Evolutionary conservation across 441 rosid species (phyloP).

Genomic region (California macrophylla): DNA sequence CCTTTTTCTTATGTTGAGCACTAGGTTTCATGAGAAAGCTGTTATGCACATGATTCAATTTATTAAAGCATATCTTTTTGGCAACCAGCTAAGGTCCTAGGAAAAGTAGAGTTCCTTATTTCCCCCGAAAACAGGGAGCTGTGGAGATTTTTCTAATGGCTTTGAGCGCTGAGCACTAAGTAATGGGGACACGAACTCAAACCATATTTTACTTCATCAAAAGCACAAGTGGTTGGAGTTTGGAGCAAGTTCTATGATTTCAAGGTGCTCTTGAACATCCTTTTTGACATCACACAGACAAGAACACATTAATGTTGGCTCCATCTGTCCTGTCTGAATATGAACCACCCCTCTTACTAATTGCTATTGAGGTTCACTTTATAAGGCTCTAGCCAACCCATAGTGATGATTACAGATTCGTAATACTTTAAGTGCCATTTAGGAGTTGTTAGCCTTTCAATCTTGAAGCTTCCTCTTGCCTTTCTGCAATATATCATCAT

Average conservation of each 20-base stretch:
- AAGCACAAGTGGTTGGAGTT: not conserved
- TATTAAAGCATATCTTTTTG: not conserved
- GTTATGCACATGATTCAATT: not conserved
- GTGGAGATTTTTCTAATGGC: not conserved
- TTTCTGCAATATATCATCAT: not conserved
- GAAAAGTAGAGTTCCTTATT: not conserved
- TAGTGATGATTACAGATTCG: not conserved
- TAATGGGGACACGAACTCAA: not conserved
- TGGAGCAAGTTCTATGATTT: not conserved
- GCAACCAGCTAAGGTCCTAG: not conserved
- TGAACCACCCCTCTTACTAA: not conserved
- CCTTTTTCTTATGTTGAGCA: not conserved
- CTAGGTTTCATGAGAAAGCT: not conserved
- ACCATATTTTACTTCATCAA: not conserved
- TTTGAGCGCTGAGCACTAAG: not conserved
- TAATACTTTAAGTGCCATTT: not conserved
- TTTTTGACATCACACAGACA: not conserved
- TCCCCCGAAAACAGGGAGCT: not conserved
- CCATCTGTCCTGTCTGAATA: constrained; percentile 1
- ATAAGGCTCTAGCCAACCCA: not conserved
- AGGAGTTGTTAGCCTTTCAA: not conserved
- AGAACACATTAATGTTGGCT: not conserved
- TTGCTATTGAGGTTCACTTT: not conserved
- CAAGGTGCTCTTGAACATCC: not conserved
- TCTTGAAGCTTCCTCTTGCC: not conserved